These are phyloP conservation scores for Filobasidium floriforme DNA, from an alignment of 768 basidiomycete species.

Conservation along the genomic window DNA sequence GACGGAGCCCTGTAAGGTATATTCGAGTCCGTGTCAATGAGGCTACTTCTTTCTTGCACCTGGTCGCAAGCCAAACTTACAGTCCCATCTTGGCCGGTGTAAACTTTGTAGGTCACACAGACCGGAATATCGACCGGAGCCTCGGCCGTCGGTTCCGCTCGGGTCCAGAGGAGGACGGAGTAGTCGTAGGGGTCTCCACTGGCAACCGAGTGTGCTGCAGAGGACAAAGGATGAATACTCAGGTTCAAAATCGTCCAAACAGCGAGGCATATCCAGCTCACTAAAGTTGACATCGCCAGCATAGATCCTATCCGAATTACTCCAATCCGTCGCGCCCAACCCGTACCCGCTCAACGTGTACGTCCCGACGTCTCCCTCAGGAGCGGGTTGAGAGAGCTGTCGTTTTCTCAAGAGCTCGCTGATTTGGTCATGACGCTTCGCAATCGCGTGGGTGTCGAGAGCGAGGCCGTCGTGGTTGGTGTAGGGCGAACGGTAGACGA, in stretches of 20 bases:
- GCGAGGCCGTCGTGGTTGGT: slow-evolving; percentile 21
- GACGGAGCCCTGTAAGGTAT: slow-evolving; percentile 28
- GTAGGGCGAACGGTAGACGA: slow-evolving; percentile 26
- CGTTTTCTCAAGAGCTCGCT: slow-evolving; percentile 13
- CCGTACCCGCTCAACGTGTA: slow-evolving; percentile 26
- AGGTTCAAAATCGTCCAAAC: too few species aligned
- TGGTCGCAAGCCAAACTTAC: not conserved
- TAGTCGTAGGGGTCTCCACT: slow-evolving; percentile 55
- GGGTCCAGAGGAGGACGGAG: slow-evolving; percentile 57
- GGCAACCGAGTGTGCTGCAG: slow-evolving; percentile 10
- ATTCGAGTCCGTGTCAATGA: not conserved
- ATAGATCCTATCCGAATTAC: slow-evolving; percentile 23
- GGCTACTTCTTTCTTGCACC: not conserved
- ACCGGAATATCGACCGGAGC: slow-evolving; percentile 51
- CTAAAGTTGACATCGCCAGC: slow-evolving; percentile 26
- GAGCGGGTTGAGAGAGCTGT: slow-evolving; percentile 12
- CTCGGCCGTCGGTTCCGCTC: slow-evolving; percentile 48
- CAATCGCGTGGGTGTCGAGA: slow-evolving; percentile 17
- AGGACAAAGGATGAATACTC: not conserved
- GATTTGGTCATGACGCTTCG: slow-evolving; percentile 18
- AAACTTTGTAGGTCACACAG: slow-evolving; percentile 51
- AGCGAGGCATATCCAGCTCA: too few species aligned
- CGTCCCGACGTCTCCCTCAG: slow-evolving; percentile 17
- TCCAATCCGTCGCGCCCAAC: slow-evolving; percentile 25
- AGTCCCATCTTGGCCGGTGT: slow-evolving; percentile 37